Evolutionary conservation across 768 basidiomycete species (phyloP).

Genomic region (Mycena polygramma): DNA sequence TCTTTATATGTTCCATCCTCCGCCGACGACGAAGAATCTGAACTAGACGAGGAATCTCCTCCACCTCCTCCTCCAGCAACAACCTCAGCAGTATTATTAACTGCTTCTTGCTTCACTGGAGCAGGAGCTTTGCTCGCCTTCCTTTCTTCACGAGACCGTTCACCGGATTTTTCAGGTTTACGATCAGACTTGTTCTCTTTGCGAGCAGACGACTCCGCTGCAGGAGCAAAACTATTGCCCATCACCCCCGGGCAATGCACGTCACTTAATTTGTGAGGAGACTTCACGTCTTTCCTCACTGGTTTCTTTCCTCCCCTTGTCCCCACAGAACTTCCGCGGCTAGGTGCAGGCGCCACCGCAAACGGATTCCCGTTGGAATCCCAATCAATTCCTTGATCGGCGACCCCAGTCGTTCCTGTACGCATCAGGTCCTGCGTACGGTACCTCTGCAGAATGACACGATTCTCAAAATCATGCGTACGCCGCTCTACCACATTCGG

Average conservation of each 20-base stretch:
- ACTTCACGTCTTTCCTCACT: neutral
- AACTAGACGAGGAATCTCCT: neutral
- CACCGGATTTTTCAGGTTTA: neutral
- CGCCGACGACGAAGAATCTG: neutral
- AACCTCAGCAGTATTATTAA: too few relatives aligned
- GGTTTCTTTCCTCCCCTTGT: neutral
- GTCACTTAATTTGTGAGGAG: neutral
- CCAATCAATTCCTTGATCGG: neutral
- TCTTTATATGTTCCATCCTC: neutral
- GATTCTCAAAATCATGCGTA: neutral
- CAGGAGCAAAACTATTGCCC: neutral
- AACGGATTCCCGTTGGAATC: neutral
- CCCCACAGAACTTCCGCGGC: neutral
- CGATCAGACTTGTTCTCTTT: too few relatives aligned
- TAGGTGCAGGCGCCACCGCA: neutral
- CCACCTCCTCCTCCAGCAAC: neutral
- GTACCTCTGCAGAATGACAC: neutral
- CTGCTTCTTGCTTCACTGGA: too few relatives aligned
- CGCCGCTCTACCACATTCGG: too few relatives aligned
- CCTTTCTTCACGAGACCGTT: neutral
- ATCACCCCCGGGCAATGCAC: too few relatives aligned
- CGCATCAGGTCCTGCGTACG: neutral
- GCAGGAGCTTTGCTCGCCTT: too few relatives aligned
- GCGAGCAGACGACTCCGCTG: too few relatives aligned
- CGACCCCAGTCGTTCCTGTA: neutral